Evolutionary conservation across 2,329 filamentous ascomycete species (phyloP).

Genomic region (Chaetomiaceae sp.): DNA sequence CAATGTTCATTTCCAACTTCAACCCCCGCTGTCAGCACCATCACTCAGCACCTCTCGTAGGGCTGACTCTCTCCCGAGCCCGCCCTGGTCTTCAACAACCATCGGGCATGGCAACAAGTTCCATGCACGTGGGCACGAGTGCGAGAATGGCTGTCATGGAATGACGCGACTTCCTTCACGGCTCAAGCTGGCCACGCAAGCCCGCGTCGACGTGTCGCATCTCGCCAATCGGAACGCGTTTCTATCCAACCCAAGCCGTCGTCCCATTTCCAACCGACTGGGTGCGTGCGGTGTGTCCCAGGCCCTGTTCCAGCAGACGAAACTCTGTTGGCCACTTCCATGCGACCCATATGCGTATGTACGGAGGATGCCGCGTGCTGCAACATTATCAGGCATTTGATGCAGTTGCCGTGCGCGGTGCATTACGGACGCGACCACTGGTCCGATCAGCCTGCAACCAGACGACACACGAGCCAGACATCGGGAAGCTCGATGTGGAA

Average conservation of each 20-base stretch:
- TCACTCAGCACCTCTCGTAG: background rate
- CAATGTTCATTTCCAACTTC: background rate
- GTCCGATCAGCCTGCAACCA: no score
- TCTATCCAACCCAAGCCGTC: slow-evolving; percentile 6
- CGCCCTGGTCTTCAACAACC: background rate
- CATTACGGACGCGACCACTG: background rate
- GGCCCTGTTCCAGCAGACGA: slow-evolving; percentile 14
- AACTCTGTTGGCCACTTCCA: slow-evolving; percentile 12
- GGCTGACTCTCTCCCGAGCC: background rate
- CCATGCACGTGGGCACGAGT: background rate
- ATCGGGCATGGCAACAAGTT: background rate
- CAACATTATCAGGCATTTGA: background rate
- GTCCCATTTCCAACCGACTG: slow-evolving; percentile 18
- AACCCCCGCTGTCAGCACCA: background rate
- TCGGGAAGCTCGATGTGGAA: background rate
- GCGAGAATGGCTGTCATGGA: slow-evolving; percentile 4
- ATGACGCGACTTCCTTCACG: slow-evolving; percentile 5
- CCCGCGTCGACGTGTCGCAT: slow-evolving; percentile 19
- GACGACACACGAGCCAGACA: background rate
- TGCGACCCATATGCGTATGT: no score
- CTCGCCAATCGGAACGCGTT: slow-evolving; percentile 23
- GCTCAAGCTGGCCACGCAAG: slow-evolving; percentile 14
- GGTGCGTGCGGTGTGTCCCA: no score
- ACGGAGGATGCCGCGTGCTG: background rate
- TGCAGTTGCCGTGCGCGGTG: background rate